phyloP scores from a whole-genome alignment of 805 yeast species.

The Zygosaccharomyces bailii region DNA sequence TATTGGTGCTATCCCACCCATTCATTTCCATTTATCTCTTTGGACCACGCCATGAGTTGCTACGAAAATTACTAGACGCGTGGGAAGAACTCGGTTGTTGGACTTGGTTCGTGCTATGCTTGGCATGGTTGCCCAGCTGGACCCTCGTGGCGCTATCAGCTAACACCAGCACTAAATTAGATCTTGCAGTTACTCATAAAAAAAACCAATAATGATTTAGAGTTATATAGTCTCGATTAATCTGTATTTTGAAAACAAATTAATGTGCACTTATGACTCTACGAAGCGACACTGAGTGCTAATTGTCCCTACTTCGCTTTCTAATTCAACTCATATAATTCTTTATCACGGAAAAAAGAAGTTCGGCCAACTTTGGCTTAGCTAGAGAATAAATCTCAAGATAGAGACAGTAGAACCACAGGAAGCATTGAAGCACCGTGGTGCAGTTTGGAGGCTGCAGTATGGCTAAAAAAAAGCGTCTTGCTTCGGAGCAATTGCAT shows the following conservation, averaged over 20 bases:
- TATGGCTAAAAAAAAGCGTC: constrained; percentile 7
- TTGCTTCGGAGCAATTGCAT: background rate
- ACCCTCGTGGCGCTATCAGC: constrained; percentile 37
- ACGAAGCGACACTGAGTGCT: too few species aligned
- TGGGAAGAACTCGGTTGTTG: constrained; percentile 73
- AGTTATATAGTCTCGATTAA: background rate
- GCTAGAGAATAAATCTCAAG: background rate
- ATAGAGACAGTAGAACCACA: background rate
- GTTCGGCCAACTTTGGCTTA: background rate
- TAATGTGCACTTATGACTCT: too few species aligned
- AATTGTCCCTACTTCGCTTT: background rate
- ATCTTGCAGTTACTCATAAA: constrained; percentile 1
- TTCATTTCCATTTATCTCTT: constrained; percentile 38
- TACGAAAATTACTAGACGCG: constrained; percentile 51
- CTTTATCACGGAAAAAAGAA: background rate
- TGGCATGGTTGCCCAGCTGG: constrained; percentile 89
- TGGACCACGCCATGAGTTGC: constrained; percentile 37
- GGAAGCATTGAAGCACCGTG: background rate
- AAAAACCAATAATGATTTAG: constrained; percentile 8
- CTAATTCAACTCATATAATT: background rate
- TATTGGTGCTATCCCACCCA: constrained; percentile 52
- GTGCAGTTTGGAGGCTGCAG: background rate
- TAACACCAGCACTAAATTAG: constrained; percentile 6
- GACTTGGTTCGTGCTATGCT: constrained; percentile 74
- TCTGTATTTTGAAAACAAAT: background rate